These are phyloP conservation scores for Ophiocordyceps polyrhachis-furcata DNA, from an alignment of 2,329 filamentous ascomycete genomes.

Conservation along the genomic window DNA sequence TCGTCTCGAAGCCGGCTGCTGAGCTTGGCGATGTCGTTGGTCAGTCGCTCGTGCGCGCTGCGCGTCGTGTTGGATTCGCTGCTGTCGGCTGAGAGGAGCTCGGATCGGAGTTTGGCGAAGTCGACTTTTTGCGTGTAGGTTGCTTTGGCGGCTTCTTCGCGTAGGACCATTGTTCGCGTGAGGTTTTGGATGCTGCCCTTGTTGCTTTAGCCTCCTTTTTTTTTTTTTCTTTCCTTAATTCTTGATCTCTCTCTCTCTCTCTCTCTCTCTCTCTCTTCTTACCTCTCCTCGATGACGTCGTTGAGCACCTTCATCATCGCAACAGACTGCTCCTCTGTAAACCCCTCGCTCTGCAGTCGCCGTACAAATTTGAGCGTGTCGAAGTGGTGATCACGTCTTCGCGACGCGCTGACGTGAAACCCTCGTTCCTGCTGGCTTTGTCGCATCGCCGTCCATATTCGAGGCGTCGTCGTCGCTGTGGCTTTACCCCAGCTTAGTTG, in stretches of 20 bases:
- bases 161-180: constrained; percentile 91
- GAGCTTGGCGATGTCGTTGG: constrained; percentile 87
- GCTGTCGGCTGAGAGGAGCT: constrained; percentile 79
- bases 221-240: too few relatives aligned
- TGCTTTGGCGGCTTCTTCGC: constrained; percentile 75
- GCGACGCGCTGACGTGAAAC: constrained; percentile 48
- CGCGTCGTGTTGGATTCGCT: constrained; percentile 80
- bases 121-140: constrained; percentile 83
- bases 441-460: too few relatives aligned
- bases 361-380: constrained; percentile 97
- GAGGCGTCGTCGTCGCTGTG: background rate
- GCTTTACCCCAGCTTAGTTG: constrained; percentile 29
- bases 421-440: constrained; percentile 15
- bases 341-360: constrained; percentile 72
- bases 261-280: background rate
- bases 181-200: constrained; percentile 70
- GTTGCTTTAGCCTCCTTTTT: background rate
- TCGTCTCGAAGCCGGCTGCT: constrained; percentile 81
- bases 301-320: constrained; percentile 98
- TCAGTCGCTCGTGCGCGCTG: constrained; percentile 75
- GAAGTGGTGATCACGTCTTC: constrained; percentile 73
- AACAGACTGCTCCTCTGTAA: constrained; percentile 84
- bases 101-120: constrained; percentile 89
- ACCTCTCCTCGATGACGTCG: constrained; percentile 93
- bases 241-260: too few relatives aligned